Conservation (phyloP, 768 basidiomycete species). For the Tephrocybe sp. region DNA sequence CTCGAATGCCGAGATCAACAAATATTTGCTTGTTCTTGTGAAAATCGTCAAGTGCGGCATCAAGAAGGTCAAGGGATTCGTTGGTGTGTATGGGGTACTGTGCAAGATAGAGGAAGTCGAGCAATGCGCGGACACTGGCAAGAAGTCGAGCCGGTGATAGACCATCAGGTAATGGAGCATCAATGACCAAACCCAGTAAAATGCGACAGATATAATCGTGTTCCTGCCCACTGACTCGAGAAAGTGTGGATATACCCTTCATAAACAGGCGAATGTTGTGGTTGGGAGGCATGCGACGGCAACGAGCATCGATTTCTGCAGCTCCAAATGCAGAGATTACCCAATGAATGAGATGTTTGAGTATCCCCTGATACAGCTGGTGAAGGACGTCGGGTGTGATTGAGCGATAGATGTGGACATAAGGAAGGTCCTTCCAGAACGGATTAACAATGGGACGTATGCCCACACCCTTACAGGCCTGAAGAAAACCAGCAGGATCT, state of each 20-base stretch:
- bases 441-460: slow-evolving; percentile 25
- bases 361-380: slow-evolving; percentile 31
- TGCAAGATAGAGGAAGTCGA: slow-evolving; percentile 39
- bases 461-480: slow-evolving; percentile 16
- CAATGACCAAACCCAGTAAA: slow-evolving; percentile 28
- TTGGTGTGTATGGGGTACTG: slow-evolving; percentile 30
- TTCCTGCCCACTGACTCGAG: slow-evolving; percentile 31
- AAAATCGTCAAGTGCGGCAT: slow-evolving; percentile 27
- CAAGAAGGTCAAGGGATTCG: slow-evolving; percentile 24
- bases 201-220: slow-evolving; percentile 30
- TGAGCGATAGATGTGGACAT: slow-evolving; percentile 20
- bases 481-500: slow-evolving; percentile 12
- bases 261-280: slow-evolving; percentile 30
- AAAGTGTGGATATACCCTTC: slow-evolving; percentile 32
- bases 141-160: slow-evolving; percentile 16
- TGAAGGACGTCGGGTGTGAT: slow-evolving; percentile 34
- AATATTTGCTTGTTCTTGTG: slow-evolving; percentile 36
- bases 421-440: slow-evolving; percentile 28
- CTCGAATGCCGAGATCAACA: slow-evolving; percentile 28
- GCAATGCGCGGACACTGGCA: slow-evolving; percentile 25
- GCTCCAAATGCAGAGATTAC: slow-evolving; percentile 20
- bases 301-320: slow-evolving; percentile 35
- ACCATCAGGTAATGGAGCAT: slow-evolving; percentile 16
- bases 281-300: slow-evolving; percentile 30
- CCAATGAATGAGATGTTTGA: slow-evolving; percentile 34